Evolutionary conservation across 495 filamentous ascomycete species (phyloP).

Genomic region (Zalerion maritima): DNA sequence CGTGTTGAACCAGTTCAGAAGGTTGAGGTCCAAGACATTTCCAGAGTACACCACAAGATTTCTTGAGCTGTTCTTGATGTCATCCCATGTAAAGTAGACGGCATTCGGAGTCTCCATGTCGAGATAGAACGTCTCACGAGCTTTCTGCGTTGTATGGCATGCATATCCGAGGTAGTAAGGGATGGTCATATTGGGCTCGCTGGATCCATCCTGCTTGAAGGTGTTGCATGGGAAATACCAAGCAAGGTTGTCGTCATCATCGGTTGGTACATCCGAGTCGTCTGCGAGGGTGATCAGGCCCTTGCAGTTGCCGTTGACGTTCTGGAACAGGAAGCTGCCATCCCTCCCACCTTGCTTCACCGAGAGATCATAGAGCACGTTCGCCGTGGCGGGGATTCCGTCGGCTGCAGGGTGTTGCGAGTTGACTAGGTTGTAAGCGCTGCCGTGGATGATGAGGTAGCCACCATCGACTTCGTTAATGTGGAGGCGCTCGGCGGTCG

Average conservation of each 20-base stretch:
- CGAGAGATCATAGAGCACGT: slow-evolving; percentile 76
- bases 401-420: slow-evolving; percentile 64
- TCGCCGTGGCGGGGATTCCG: slow-evolving; percentile 56
- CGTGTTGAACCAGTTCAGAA: slow-evolving; percentile 81
- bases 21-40: slow-evolving; percentile 82
- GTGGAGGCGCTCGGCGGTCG: slow-evolving; percentile 50
- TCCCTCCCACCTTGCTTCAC: slow-evolving; percentile 73
- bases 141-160: slow-evolving; percentile 65
- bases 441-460: slow-evolving; percentile 93
- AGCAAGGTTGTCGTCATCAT: slow-evolving; percentile 57
- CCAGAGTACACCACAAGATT: slow-evolving; percentile 91
- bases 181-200: slow-evolving; percentile 54
- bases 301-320: slow-evolving; percentile 97
- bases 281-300: slow-evolving; percentile 60
- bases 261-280: slow-evolving; percentile 64
- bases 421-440: slow-evolving; percentile 61
- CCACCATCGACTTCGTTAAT: slow-evolving; percentile 64
- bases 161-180: slow-evolving; percentile 67
- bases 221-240: slow-evolving; percentile 95
- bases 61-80: slow-evolving; percentile 73
- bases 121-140: slow-evolving; percentile 68
- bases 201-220: slow-evolving; percentile 89
- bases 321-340: slow-evolving; percentile 94
- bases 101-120: slow-evolving; percentile 33
- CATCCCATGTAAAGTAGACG: slow-evolving; percentile 94